These are phyloP conservation scores for Selenicereus undatus DNA, from an alignment of 148 eudicot species.

Conservation along the genomic window DNA sequence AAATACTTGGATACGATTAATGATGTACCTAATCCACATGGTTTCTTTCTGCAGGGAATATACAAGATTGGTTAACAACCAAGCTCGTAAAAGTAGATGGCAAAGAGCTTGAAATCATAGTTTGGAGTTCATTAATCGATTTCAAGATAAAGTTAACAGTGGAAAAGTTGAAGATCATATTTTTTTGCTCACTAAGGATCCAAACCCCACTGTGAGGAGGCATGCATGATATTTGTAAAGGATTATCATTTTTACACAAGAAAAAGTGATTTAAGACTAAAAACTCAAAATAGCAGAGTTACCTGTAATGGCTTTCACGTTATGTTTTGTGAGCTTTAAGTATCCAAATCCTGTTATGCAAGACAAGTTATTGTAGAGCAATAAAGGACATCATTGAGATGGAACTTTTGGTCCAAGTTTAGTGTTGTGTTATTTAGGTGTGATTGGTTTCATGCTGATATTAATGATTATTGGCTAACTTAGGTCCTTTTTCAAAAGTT, in stretches of 20 bases:
- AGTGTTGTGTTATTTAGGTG: neutral
- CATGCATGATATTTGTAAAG: neutral
- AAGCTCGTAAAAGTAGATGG: neutral
- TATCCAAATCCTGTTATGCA: neutral
- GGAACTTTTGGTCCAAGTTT: neutral
- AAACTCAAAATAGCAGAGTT: conserved; percentile 1
- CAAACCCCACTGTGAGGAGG: neutral
- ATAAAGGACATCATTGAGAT: conserved; percentile 10
- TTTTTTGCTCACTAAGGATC: conserved; percentile 4
- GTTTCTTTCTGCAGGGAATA: neutral
- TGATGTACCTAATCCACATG: too few relatives aligned
- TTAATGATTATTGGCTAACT: conserved; percentile 3
- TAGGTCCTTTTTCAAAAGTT: neutral
- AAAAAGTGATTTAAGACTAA: neutral
- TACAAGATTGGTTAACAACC: neutral
- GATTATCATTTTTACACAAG: neutral
- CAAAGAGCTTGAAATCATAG: neutral
- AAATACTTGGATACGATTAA: too few relatives aligned
- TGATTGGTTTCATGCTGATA: conserved; percentile 5
- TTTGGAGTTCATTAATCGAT: neutral
- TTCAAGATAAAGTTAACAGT: neutral
- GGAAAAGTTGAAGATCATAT: neutral
- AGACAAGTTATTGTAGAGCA: neutral
- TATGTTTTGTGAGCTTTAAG: neutral
- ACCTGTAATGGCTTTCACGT: neutral